Evolutionary conservation across 139 green algal genomes (phyloP), one percentile per base, ranked within the genome.

Genomic region (Diplosphaera chodatii): DNA sequence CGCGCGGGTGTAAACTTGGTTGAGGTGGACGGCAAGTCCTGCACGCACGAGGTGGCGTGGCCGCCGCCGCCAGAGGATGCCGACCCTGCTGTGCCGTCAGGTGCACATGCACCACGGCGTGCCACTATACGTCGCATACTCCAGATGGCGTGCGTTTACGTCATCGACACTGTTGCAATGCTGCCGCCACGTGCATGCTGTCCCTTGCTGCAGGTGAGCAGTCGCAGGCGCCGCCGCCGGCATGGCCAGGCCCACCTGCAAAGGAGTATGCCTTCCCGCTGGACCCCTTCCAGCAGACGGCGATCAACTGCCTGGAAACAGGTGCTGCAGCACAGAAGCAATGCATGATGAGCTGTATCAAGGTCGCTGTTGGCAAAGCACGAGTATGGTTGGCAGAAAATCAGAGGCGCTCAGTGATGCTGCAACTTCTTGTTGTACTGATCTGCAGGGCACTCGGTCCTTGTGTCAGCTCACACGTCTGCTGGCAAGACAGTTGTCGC

Each of bases 11-110:
- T 64, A 1, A 88, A 86, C 40, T 27, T 83, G 1, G 69, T 91
- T 22, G 80, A 93, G 68, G 48, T 79, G 1, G 82, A 90, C 34
- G 89, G 86, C 56, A 96, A 96, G 73, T 70, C 74, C 0, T 94
- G 89, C 85, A 91, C 86, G 0, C 90, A 96, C 67, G 89, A 93
- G 64, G 90, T 96, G 34, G 85, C 80, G 1, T 94, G 86, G 89
- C 89, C 89, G 40, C 32, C 34, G 8, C n/a, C 59, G n/a, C 27
- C 59, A 23, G 48, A 59, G 18, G 48, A 59, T 25, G 48, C 48
- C 22, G 48, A 59, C 16, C 48, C 48, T 10, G 48, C 48, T 5
- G 25, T 59, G 48, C 48, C 48, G 48, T 59, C 48, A 59, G 48
- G 48, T 59, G 48, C 48, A 23, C 48, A 5, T 23, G n/a, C n/a